A percentile compares a stretch with the other conserved stretches of the same genome.
phyloP scores from a whole-genome alignment of 306 rosid genomes.

The Mimosa pudica region DNA sequence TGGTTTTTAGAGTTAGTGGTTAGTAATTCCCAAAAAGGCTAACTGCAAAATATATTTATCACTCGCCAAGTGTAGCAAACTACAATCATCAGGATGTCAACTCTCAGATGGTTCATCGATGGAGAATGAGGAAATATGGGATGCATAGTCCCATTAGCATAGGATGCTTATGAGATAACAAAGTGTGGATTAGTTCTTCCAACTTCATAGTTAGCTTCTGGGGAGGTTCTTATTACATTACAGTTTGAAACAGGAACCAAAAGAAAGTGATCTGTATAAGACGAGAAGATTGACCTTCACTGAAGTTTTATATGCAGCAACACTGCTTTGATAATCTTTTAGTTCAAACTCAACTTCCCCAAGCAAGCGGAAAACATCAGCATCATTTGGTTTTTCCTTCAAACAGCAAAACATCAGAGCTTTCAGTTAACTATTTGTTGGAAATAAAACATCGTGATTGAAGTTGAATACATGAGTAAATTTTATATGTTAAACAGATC shows the following conservation, averaged over 20 bases:
- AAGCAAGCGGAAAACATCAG: constrained; percentile 86
- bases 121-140: background rate
- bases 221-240: background rate
- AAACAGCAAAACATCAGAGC: constrained; percentile 22
- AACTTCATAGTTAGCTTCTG: background rate
- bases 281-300: constrained; percentile 60
- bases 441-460: constrained; percentile 23
- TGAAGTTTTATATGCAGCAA: constrained; percentile 73
- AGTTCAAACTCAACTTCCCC: constrained; percentile 84
- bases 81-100: background rate
- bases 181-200: background rate
- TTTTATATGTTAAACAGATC: background rate
- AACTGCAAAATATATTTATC: background rate
- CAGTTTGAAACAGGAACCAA: constrained; percentile 14
- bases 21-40: background rate
- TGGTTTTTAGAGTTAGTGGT: background rate
- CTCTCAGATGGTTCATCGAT: background rate
- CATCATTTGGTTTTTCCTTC: constrained; percentile 76
- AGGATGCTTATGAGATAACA: background rate
- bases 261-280: constrained; percentile 27
- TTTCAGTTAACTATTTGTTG: constrained; percentile 8
- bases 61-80: background rate
- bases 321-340: constrained; percentile 83
- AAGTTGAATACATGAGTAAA: constrained; percentile 7
- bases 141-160: background rate